These are phyloP conservation scores for Xenoacremonium recifei DNA, from an alignment of 2,329 filamentous ascomycete species.

Conservation along the genomic window DNA sequence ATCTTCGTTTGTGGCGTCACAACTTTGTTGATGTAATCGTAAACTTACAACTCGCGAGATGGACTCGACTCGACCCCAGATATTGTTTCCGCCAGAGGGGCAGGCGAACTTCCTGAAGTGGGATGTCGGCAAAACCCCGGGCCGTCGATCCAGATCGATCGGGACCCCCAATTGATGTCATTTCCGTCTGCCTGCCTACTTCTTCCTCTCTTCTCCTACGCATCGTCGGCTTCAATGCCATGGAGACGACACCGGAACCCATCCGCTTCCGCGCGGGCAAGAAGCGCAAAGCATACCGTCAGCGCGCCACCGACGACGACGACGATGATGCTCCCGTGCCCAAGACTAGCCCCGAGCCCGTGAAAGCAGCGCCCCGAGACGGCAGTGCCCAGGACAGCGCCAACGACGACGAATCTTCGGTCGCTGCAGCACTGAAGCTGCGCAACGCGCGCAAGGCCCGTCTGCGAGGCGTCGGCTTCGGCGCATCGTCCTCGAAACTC, in stretches of 20 bases:
- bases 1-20: conserved; percentile 16
- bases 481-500: conserved; percentile 28
- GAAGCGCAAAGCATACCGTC: conserved; percentile 60
- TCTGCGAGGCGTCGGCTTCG: conserved; percentile 57
- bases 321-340: conserved; percentile 1
- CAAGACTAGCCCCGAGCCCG: not conserved
- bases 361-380: conserved; percentile 1
- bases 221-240: conserved; percentile 6
- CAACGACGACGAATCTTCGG: conserved; percentile 29
- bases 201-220: conserved; percentile 1
- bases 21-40: not conserved
- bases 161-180: no score
- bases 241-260: conserved; percentile 27
- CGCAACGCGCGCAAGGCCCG: conserved; percentile 51
- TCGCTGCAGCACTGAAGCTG: conserved; percentile 50
- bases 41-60: no score
- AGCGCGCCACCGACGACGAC: conserved; percentile 39
- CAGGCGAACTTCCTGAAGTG: no score
- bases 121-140: conserved; percentile 10
- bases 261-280: conserved; percentile 57
- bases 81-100: conserved; percentile 2
- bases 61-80: not conserved
- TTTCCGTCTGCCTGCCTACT: no score
- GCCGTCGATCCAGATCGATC: conserved; percentile 1
- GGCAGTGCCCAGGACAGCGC: conserved; percentile 15